A percentile compares a stretch with the other conserved stretches of the same genome.
phyloP scores from a whole-genome alignment of 345 rosid genomes.

The Brassica napus region Da-Ae NC_063438.1:723001-723500 shows the following conservation, averaged over 20 bases:
- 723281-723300: background rate
- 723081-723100: background rate
- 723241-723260: conserved; percentile 9
- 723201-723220: background rate
- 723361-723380: background rate
- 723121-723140: background rate
- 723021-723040: background rate
- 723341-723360: background rate
- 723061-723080: background rate
- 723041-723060: background rate
- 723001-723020: background rate
- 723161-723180: background rate
- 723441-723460: conserved; percentile 17
- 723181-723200: background rate
- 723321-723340: background rate
- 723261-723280: background rate
- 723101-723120: conserved; percentile 5
- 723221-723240: background rate
- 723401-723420: background rate
- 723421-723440: background rate
- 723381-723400: background rate
- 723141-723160: background rate
- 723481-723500: conserved; percentile 12
- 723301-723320: background rate
- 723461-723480: conserved; percentile 24